These are phyloP conservation scores for Corinectria fuckeliana DNA, from an alignment of 2,329 filamentous ascomycete species.

Conservation along the genomic window DNA sequence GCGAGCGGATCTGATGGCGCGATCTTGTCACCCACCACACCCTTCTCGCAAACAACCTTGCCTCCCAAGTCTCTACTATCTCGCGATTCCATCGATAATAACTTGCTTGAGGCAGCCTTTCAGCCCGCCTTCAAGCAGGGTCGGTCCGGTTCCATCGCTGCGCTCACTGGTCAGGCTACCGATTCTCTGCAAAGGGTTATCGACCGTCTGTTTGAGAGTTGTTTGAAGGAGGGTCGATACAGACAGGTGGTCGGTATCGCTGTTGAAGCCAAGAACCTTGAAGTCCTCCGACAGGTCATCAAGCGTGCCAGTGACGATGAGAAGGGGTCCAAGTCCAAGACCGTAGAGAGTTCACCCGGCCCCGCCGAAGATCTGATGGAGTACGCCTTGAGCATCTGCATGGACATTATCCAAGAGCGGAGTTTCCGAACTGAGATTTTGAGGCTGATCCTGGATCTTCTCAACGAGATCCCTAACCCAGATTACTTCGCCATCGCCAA, in stretches of 20 bases:
- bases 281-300: conserved; percentile 86
- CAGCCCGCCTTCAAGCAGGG: conserved; percentile 60
- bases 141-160: conserved; percentile 65
- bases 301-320: conserved; percentile 88
- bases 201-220: conserved; percentile 88
- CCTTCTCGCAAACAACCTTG: conserved; percentile 91
- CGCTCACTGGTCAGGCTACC: conserved; percentile 72
- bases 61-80: conserved; percentile 96
- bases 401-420: conserved; percentile 96
- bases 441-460: conserved; percentile 89
- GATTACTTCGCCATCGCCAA: conserved; percentile 99
- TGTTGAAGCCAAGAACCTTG: conserved; percentile 90
- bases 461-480: conserved; percentile 89
- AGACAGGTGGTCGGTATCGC: conserved; percentile 97
- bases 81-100: conserved; percentile 72
- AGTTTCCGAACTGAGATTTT: conserved; percentile 84
- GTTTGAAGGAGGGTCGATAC: conserved; percentile 84
- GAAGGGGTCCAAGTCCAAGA: conserved; percentile 68
- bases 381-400: conserved; percentile 93
- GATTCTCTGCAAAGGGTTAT: conserved; percentile 85
- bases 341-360: conserved; percentile 56
- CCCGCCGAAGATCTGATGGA: conserved; percentile 94
- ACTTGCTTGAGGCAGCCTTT: conserved; percentile 65
- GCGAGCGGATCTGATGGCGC: conserved; percentile 72
- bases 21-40: conserved; percentile 86